phyloP scores from a whole-genome alignment of 495 filamentous ascomycete genomes.

The Aspergillus sparsus region DNA sequence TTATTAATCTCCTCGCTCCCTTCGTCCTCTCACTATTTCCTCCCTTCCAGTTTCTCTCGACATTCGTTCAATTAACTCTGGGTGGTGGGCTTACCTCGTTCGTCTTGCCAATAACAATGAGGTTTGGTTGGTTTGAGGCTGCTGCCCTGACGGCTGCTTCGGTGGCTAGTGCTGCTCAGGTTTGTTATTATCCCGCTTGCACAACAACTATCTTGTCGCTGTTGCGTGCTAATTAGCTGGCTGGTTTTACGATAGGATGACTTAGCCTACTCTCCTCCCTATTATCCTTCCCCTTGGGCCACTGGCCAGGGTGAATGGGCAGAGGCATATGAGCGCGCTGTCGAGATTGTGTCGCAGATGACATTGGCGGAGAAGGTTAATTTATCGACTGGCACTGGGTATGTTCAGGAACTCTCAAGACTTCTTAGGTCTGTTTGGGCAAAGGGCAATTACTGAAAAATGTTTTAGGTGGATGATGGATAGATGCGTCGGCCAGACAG shows the following conservation, averaged over 20 bases:
- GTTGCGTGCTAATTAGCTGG: not conserved
- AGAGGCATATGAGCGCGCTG: constrained; percentile 74
- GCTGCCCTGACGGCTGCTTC: constrained; percentile 38
- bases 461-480: constrained; percentile 67
- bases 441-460: constrained; percentile 9
- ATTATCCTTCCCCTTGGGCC: constrained; percentile 85
- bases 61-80: constrained; percentile 12
- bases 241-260: constrained; percentile 27
- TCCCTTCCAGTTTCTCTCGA: not conserved
- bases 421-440: not conserved
- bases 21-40: constrained; percentile 1
- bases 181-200: constrained; percentile 12
- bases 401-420: constrained; percentile 16
- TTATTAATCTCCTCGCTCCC: constrained; percentile 18
- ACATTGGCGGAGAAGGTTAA: constrained; percentile 92
- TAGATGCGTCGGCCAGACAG: constrained; percentile 75
- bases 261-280: constrained; percentile 57
- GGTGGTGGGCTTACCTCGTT: not conserved
- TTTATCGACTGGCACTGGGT: constrained; percentile 83
- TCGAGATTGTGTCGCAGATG: constrained; percentile 76
- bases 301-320: constrained; percentile 71
- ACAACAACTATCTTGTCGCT: not conserved
- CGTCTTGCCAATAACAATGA: constrained; percentile 34
- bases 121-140: constrained; percentile 42
- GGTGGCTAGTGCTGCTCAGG: constrained; percentile 38